phyloP scores from a whole-genome alignment of 495 filamentous ascomycete species.

The Jackrogersella multiformis region DNA sequence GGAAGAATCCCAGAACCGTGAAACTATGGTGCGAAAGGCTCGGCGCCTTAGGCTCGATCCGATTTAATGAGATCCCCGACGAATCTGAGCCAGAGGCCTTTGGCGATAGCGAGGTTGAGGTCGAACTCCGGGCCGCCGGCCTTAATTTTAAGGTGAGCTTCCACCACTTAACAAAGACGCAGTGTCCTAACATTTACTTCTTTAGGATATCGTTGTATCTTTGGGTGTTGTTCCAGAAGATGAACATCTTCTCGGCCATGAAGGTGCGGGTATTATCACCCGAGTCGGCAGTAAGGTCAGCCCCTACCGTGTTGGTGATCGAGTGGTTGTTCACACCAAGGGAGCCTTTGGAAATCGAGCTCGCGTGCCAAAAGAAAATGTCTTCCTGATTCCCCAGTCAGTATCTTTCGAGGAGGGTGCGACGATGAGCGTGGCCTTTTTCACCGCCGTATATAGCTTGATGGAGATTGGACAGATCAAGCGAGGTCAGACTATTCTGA shows the following conservation, averaged over 20 bases:
- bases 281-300: constrained; percentile 44
- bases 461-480: too few species aligned
- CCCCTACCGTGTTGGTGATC: constrained; percentile 52
- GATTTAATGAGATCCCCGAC: too few species aligned
- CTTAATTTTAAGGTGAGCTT: neutral
- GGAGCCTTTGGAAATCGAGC: constrained; percentile 46
- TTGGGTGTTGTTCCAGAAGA: constrained; percentile 52
- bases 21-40: too few species aligned
- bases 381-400: constrained; percentile 45
- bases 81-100: too few species aligned
- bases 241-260: constrained; percentile 51
- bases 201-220: constrained; percentile 49
- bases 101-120: too few species aligned
- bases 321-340: constrained; percentile 39
- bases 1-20: too few species aligned
- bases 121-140: too few species aligned
- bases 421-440: too few species aligned
- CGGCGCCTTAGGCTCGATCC: too few species aligned
- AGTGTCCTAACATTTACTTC: constrained; percentile 56
- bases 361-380: constrained; percentile 32
- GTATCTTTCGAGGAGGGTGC: constrained; percentile 56
- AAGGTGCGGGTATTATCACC: constrained; percentile 57
- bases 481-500: neutral
- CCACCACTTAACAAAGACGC: neutral
- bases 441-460: too few species aligned